Percentiles rank a stretch among this genome's conserved stretches.
Evolutionary conservation across 78 protist genomes (phyloP).

Genomic region (Thecamonas trahens): DNA sequence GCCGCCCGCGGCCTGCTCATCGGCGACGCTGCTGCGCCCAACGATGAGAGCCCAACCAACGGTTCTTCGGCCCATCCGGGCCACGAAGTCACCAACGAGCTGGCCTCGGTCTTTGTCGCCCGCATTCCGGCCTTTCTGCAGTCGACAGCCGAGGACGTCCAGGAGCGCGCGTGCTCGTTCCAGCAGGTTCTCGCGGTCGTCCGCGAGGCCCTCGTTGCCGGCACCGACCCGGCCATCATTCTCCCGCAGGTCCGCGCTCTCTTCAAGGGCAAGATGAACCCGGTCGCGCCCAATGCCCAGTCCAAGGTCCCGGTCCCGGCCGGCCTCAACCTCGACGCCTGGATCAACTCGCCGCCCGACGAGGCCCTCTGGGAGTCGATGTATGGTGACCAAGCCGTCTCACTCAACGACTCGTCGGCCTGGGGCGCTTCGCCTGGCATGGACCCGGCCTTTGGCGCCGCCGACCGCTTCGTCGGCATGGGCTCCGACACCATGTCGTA

Average conservation of each 20-base stretch:
- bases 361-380: too few relatives aligned
- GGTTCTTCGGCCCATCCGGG: too few relatives aligned
- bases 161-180: constrained; percentile 70
- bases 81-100: too few relatives aligned
- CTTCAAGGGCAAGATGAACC: constrained; percentile 65
- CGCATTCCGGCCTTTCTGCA: constrained; percentile 41
- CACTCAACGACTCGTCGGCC: too few relatives aligned
- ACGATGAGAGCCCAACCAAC: too few relatives aligned
- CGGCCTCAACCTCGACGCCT: constrained; percentile 10
- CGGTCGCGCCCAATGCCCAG: constrained; percentile 81
- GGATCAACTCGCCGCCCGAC: constrained; percentile 12
- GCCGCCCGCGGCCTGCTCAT: too few relatives aligned
- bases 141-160: constrained; percentile 67
- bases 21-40: too few relatives aligned
- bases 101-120: neutral
- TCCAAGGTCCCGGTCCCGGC: constrained; percentile 56
- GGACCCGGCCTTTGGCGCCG: too few relatives aligned
- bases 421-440: too few relatives aligned
- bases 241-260: constrained; percentile 19
- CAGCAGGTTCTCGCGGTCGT: constrained; percentile 29
- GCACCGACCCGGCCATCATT: neutral
- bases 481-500: too few relatives aligned
- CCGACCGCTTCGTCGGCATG: too few relatives aligned
- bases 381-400: too few relatives aligned
- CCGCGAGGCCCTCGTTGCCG: neutral